These are phyloP conservation scores for Geotrichum carabidarum DNA, from an alignment of 1,139 yeast species.

Conservation along the genomic window DNA sequence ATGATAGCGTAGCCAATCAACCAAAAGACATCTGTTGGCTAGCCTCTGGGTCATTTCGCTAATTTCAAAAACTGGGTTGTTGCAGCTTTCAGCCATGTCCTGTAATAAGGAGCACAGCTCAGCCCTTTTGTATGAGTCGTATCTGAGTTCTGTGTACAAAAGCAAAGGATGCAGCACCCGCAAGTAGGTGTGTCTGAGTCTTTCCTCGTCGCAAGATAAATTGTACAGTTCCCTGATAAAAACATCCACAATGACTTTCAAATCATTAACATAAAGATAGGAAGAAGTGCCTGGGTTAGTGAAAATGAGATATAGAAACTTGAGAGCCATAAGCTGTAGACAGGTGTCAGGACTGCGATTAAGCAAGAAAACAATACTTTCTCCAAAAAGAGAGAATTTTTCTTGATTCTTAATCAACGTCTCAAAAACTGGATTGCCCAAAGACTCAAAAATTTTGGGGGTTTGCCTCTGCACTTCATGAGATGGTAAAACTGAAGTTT, in stretches of 20 bases:
- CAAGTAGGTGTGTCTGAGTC: constrained; percentile 66
- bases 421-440: constrained; percentile 34
- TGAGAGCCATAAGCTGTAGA: constrained; percentile 71
- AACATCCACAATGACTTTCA: constrained; percentile 81
- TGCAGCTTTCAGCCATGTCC: constrained; percentile 37
- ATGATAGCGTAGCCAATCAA: constrained; percentile 50
- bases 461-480: neutral
- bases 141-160: constrained; percentile 44
- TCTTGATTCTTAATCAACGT: constrained; percentile 25
- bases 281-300: constrained; percentile 60
- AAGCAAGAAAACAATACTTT: constrained; percentile 55
- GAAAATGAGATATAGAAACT: constrained; percentile 68
- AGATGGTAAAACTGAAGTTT: neutral
- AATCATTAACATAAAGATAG: constrained; percentile 64
- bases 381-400: constrained; percentile 48
- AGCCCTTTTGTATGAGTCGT: constrained; percentile 55
- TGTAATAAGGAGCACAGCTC: constrained; percentile 51
- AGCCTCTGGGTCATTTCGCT: constrained; percentile 48
- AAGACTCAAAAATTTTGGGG: neutral
- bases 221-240: constrained; percentile 73
- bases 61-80: constrained; percentile 11
- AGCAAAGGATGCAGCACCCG: constrained; percentile 72
- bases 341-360: constrained; percentile 73
- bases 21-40: constrained; percentile 55
- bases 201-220: constrained; percentile 55